Evolutionary conservation across 192 early-diverging fungal genomes (phyloP), one percentile per base, ranked within the genome.

Genomic region (Backusella australiensis): DNA sequence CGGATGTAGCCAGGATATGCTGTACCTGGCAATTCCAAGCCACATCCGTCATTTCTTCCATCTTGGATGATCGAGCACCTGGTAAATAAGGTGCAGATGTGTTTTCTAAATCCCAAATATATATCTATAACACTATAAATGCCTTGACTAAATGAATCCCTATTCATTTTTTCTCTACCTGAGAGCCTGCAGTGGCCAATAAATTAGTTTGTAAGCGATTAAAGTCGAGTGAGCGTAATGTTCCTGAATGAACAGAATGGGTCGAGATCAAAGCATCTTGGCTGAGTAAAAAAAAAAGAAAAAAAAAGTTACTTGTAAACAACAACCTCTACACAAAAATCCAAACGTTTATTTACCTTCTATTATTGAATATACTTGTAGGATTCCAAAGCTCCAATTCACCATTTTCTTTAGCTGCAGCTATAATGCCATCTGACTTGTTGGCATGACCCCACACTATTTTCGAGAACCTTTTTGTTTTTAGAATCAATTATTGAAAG

Each of bases 361-460:
- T 86, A 73, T 89, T 90, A 63, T 87, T 88, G 7, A 96, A 78
- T 66, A 98, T 91, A 29, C 86, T 85, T 12, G 84, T 75, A 6
- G 96, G 90, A 84, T 97, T 89, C 95, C 95, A 99, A 23, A 98
- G 78, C 23, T 90, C 86, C 53, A 99, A 83, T 78, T 97, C 96
- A 29, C 98, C 98, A 83, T 93, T 97, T 83, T 98, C 96, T 88
- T 97, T 90, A n/a, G 96, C 98, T 73, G 94, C 94, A 6, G 95
- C 98, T 70, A 99, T 83, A 5, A 97, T 86, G 65, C 97, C 96
- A 67, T 89, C 80, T 38, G 90, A 77, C 19, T 53, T 53, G 19
- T 53, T 53, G 52, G 52, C n/a, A 21, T 53, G 19, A 34, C 86
- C 88, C 96, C 98, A 99, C 6, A 92, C 93, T 63, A 99, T 83